These are phyloP conservation scores for Perkinsela sp. DNA, from an alignment of 208 protist genomes.

Conservation along the genomic window DNA sequence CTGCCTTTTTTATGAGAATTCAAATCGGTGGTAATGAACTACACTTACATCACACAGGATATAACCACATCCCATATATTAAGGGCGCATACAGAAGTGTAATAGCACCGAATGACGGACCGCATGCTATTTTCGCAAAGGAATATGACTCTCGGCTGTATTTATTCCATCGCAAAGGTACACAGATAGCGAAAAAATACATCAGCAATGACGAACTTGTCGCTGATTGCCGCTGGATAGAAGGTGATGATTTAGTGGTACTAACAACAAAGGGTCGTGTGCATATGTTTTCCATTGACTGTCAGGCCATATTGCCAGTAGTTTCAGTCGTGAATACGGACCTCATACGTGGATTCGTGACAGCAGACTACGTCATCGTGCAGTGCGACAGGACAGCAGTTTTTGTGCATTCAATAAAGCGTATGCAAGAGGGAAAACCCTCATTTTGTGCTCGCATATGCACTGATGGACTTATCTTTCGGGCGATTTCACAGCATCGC, in stretches of 20 bases:
- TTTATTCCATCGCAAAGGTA: background rate
- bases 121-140: background rate
- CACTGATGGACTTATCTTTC: too few species aligned
- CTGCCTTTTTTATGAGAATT: too few species aligned
- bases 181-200: background rate
- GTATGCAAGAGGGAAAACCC: too few species aligned
- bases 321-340: background rate
- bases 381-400: background rate
- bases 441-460: too few species aligned
- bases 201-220: background rate
- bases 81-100: background rate
- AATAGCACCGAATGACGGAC: background rate
- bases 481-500: too few species aligned
- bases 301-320: background rate
- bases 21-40: too few species aligned
- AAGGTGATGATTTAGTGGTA: background rate
- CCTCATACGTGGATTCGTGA: background rate
- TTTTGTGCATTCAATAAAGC: background rate
- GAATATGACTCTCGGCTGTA: background rate
- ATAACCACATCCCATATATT: background rate
- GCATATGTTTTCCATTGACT: background rate
- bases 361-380: background rate
- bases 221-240: background rate
- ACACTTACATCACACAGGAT: conserved; percentile 1
- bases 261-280: background rate